Evolutionary conservation across 257 asterid genomes (phyloP).

Genomic region (Prunella vulgaris): DNA sequence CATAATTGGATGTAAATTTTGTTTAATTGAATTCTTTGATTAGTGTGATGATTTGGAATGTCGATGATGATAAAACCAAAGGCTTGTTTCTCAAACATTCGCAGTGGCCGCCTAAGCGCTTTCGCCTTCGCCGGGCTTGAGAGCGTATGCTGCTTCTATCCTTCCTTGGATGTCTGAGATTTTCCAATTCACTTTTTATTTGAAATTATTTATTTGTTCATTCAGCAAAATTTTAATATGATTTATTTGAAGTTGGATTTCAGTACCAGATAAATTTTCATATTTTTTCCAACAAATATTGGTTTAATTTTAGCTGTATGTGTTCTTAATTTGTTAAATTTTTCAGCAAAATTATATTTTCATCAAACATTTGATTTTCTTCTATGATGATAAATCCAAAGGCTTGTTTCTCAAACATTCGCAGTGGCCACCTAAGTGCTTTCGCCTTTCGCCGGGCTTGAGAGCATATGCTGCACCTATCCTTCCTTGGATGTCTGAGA

Average conservation of each 20-base stretch:
- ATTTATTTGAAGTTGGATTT: too few relatives aligned
- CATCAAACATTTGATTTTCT: too few relatives aligned
- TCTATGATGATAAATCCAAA: slow-evolving; percentile 43
- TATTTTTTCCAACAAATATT: too few relatives aligned
- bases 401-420: slow-evolving; percentile 85
- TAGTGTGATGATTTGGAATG: background rate
- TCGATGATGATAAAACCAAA: slow-evolving; percentile 42
- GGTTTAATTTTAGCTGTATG: too few relatives aligned
- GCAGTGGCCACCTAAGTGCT: slow-evolving; percentile 79
- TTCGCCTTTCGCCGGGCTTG: slow-evolving; percentile 80
- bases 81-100: slow-evolving; percentile 86
- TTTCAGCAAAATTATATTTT: too few relatives aligned
- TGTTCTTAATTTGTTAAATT: too few relatives aligned
- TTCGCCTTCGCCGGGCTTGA: slow-evolving; percentile 81
- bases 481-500: slow-evolving; percentile 90
- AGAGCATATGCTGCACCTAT: slow-evolving; percentile 58
- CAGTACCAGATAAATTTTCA: too few relatives aligned
- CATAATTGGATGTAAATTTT: slow-evolving; percentile 31
- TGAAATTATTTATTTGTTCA: too few relatives aligned
- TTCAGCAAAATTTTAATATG: too few relatives aligned
- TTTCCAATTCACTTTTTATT: background rate
- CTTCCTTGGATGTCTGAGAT: slow-evolving; percentile 85
- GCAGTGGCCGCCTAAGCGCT: slow-evolving; percentile 78
- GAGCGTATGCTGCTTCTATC: slow-evolving; percentile 60
- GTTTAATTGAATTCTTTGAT: background rate